phyloP scores from a whole-genome alignment of 345 rosid species.

The Rhodamnia rubescens region DNA sequence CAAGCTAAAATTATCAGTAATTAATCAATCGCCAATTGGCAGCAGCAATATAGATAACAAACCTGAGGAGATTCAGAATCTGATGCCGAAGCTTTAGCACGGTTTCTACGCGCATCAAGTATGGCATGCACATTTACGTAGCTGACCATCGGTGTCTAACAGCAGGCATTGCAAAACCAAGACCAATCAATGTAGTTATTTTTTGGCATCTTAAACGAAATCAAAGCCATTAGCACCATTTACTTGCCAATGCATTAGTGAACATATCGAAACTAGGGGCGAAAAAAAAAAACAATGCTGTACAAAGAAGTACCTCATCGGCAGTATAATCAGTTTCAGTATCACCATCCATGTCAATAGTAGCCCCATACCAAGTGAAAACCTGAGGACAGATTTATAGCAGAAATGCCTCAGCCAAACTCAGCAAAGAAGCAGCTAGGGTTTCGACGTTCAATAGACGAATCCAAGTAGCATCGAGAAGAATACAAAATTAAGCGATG shows the following conservation, averaged over 20 bases:
- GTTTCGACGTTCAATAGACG: not conserved
- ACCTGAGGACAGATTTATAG: conserved; percentile 28
- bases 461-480: not conserved
- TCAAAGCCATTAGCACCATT: not conserved
- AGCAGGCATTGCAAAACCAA: conserved; percentile 1
- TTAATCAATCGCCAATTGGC: not conserved
- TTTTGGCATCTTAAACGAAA: not conserved
- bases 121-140: conserved; percentile 81
- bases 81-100: conserved; percentile 54
- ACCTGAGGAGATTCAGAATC: conserved; percentile 55
- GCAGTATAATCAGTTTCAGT: conserved; percentile 92
- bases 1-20: not conserved
- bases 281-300: not conserved
- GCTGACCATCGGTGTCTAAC: conserved; percentile 92
- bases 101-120: conserved; percentile 55
- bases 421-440: not conserved
- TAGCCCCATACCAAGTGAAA: conserved; percentile 93
- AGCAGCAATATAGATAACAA: not conserved
- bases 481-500: not conserved
- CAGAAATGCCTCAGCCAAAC: not conserved
- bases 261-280: not conserved
- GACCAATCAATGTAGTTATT: not conserved
- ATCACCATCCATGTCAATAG: conserved; percentile 74
- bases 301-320: conserved; percentile 45
- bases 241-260: not conserved